Percentiles rank a stretch among this genome's conserved stretches.
Evolutionary conservation across 352 stramenopile genomes (phyloP).

Genomic region (Pythium brachiatum): DNA sequence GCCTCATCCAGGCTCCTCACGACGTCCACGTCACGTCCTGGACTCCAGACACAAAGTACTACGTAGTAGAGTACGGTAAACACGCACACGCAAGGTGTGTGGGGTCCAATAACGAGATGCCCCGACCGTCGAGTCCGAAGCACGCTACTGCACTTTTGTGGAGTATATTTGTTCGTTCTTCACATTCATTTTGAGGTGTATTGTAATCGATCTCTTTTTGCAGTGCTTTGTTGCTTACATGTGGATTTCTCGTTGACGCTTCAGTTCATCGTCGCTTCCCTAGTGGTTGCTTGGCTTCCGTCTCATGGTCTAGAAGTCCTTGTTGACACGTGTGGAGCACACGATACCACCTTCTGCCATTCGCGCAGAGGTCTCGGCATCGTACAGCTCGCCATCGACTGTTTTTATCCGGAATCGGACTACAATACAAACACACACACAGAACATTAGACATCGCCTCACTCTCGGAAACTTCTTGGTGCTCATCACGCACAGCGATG

Average conservation of each 20-base stretch:
- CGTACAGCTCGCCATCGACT: slow-evolving; percentile 70
- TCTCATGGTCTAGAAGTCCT: slow-evolving; percentile 31
- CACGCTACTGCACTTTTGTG: too few relatives aligned
- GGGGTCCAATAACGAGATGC: too few relatives aligned
- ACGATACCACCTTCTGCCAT: slow-evolving; percentile 74
- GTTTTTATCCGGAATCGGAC: slow-evolving; percentile 85
- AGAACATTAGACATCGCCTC: too few relatives aligned
- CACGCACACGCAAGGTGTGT: too few relatives aligned
- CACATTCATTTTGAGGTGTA: slow-evolving; percentile 13
- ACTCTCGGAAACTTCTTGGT: too few relatives aligned
- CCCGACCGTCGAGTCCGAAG: too few relatives aligned
- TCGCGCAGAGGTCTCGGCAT: slow-evolving; percentile 67
- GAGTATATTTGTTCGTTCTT: too few relatives aligned
- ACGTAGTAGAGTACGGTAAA: too few relatives aligned
- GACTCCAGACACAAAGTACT: too few relatives aligned
- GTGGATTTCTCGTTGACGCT: not conserved
- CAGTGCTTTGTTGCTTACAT: not conserved
- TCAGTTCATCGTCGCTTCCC: not conserved
- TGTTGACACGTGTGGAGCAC: slow-evolving; percentile 75
- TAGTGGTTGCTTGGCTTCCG: not conserved
- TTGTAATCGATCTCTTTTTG: slow-evolving; percentile 22
- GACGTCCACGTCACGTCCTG: too few relatives aligned
- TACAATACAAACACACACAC: slow-evolving; percentile 28
- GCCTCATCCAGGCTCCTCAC: too few relatives aligned
- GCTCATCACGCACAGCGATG: slow-evolving; percentile 63